Evolutionary conservation across 345 rosid species (phyloP), one percentile per base, ranked within the genome.

Genomic region (Reutealis trisperma): DNA sequence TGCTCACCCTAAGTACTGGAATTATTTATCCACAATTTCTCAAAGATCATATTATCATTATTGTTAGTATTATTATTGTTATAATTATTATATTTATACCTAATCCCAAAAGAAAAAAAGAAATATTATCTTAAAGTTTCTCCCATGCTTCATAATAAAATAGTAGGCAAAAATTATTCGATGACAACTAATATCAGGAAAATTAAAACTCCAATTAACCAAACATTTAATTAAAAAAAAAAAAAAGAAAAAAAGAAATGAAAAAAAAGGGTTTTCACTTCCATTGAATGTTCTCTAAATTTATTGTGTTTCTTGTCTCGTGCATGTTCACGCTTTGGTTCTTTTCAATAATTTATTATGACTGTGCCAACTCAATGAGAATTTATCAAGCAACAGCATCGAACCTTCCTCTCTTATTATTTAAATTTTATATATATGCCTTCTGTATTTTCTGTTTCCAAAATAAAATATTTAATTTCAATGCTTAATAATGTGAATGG

Each of bases 291-390:
- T 9, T 61, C 1, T 25, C 1, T 25, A 60, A 27, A 59, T 59
- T 10, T n/a, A 22, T 59, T n/a, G 63, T n/a, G 47, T 71, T 71
- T 14, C 16, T 62, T 78, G 67, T 63, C 22, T 52, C 24, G 59
- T 41, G 41, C 14, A 10, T 60, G 12, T 22, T 8, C 21, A 16
- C 4, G 10, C 49, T 60, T 10, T 45, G 67, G 69, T 63, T 52
- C 54, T 75, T 54, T 52, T 71, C 71, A 72, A 68, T 76, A 68
- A 76, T 68, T 76, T 69, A 73, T 67, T 67, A 21, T 15, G 49
- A 78, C 52, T 37, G 24, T 68, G 75, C 70, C 78, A 76, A 76
- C 80, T 79, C 75, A 63, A n/a, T 37, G 71, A 32, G 58, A 49
- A 45, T 63, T 74, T 11, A 52, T 18, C 55, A 30, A 63, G 68